Evolutionary conservation across 176 grass and related monocot species (phyloP).

Genomic region (Puya raimondii): DNA sequence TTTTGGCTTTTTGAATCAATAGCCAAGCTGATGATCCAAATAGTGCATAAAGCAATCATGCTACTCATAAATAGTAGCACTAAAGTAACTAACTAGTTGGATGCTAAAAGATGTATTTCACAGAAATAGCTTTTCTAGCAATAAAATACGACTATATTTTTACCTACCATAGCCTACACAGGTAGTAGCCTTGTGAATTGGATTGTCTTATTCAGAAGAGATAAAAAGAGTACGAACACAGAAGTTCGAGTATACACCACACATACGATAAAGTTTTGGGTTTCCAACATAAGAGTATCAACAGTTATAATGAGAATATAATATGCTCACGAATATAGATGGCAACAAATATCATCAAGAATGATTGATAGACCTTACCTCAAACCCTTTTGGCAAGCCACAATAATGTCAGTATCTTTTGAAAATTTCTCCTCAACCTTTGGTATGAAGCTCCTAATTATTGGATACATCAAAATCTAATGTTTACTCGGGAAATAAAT

Average conservation of each 20-base stretch:
- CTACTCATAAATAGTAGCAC: no score
- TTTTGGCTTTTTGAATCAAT: no score
- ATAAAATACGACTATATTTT: no score
- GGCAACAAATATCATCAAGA: not conserved
- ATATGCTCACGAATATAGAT: not conserved
- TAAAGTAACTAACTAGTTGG: no score
- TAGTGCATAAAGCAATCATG: no score
- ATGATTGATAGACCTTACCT: conserved; percentile 41
- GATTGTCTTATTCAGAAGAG: no score
- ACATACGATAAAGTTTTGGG: not conserved
- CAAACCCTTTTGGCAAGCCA: conserved; percentile 89
- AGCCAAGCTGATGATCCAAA: no score
- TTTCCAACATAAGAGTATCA: not conserved
- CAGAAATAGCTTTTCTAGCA: no score
- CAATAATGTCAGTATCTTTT: conserved; percentile 77
- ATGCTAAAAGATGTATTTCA: no score
- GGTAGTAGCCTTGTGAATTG: no score
- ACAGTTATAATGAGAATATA: not conserved
- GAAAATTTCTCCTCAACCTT: conserved; percentile 83
- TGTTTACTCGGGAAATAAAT: not conserved
- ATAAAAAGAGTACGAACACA: no score
- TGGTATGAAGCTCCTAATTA: conserved; percentile 57
- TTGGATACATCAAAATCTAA: conserved; percentile 6
- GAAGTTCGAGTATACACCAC: not conserved
- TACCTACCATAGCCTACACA: no score